Evolutionary conservation across 345 rosid species (phyloP), one percentile per base, ranked within the genome.

Genomic region (Pistacia integerrima): DNA sequence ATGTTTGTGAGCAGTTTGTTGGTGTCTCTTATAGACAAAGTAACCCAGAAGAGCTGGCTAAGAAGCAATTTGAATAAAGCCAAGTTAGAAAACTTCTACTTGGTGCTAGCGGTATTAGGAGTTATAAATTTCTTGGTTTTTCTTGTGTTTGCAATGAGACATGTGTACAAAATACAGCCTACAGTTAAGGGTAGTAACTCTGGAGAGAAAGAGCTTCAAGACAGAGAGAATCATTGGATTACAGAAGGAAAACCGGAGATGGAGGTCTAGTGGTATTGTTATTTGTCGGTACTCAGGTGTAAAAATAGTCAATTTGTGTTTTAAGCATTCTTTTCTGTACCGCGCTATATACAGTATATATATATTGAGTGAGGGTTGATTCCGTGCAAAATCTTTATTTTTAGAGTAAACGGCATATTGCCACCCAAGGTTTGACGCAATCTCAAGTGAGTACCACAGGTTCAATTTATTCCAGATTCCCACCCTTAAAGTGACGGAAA

Each of bases 1-100:
- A 93, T 93, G 89, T 95, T 88, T 57, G 86, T 89, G 4, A 95
- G 97, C 80, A 93, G 97, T 63, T 81, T 92, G 76, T 64, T 95
- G 35, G 99, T 95, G 76, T 85, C 93, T 4, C 35, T 90, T 33
- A 93, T 93, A 6, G 96, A 88, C 80, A 79, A 75, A 72, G 79
- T 81, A 28, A 91, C 99, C 10, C 30, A 87, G 46, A 82, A 82
- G 28, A 79, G 48, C 60, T 95, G 98, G 98, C 94, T 95, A 8
- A 81, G 87, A 70, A 89, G 90, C 80, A 81, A 93, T 76, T 78
- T 91, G 65, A 88, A 95, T 74, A 69, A 81, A 60, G 97, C 82
- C 17, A 89, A 63, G 78, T 73, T 93, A n/a, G 67, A 89, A 46
- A 69, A 90, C 85, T 95, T 95, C 83, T 95, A 93, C 66, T 88